Evolutionary conservation across 805 yeast genomes (phyloP), one percentile per base, ranked within the genome.

Genomic region (Blastobotrys peoriensis): DNA sequence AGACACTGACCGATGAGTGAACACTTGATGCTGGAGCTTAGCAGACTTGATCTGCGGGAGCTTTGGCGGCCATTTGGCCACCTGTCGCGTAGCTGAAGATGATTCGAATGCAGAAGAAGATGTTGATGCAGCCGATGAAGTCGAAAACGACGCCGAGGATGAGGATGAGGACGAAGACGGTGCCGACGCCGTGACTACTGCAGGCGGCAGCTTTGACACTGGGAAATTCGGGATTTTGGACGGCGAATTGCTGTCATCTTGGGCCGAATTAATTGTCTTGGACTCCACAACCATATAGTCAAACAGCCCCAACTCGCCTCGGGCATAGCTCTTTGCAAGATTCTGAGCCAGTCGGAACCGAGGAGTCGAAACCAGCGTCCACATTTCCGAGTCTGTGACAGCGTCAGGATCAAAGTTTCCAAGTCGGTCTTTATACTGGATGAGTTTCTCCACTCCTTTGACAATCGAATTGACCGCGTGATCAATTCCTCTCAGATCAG

Each of bases 1-100:
- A 13, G 81, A 73, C 2, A 76, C 68, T 0, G 96, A 88, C 53
- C 81, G 80, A 62, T 91, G 97, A 21, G 82, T 76, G 58, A 89
- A 91, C 0, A 87, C 95, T 41, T 83, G 73, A 4, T 80, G 78
- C 49, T 73, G 69, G 8, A 88, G 72, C 2, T 69, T 69, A 0
- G 75, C 74, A 56, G 82, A 75, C 4, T 69, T 62, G 34, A 91
- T 84, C 23, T 61, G 63, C 0, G 97, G 97, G 15, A 88, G 62
- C 8, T 69, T 70, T 1, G 96, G 97, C 0, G 83, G 78, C 69
- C 75, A 77, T 25, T 43, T 44, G 23, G 50, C 43, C 35, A 38
- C 39, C 40, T 15, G 43, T 43, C 28, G 53, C 13, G 8, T 13
- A 13, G 30, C 8, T 25, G 13, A 8, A 13, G 8, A 8, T 25